Evolutionary conservation across 495 filamentous ascomycete species (phyloP), one percentile per base, ranked within the genome.

Genomic region (Aspergillus campestris): DNA sequence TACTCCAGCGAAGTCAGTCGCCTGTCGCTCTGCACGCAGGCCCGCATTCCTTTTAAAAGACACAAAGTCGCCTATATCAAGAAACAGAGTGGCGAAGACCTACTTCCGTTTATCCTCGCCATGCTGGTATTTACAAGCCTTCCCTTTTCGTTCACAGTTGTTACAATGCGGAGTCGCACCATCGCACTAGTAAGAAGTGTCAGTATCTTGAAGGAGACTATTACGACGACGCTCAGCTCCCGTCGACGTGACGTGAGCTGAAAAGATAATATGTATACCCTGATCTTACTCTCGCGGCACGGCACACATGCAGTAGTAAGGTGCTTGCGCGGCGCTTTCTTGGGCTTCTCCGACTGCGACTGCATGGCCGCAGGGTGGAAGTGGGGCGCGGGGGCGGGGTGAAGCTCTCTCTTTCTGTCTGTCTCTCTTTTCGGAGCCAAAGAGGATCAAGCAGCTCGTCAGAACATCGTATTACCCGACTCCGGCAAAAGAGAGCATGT

Each of bases 41-140:
- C 18, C 18, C 18, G 18, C 18, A 1, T 4, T 24, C 18, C 18
- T 24, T 24, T 24, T 4, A 24, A 24, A 24, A 1, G 18, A 24
- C 1, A 24, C 18, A 4, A 24, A 24, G 1, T 24, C 18, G 18
- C 4, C 18, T 24, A 24, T 1, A 24, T 24, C 31, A 8, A n/a
- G 9, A 15, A 33, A 34, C n/a, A 34, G 30, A 34, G 5, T 18
- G 40, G 30, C 30, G 7, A 31, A 18, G 24, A 64, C 67, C 44
- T 57, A 74, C 70, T 72, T 72, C 34, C 70, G 61, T 45, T 72
- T 72, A 27, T 74, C 70, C 14, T 74, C 69, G 10, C 70, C 67
- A 60, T 69, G 66, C 31, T 72, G 69, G 34, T 74, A 74, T 48
- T 61, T 70, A 56, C 70, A 74, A 8, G 64, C 57, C 40, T 69